Evolutionary conservation across 495 filamentous ascomycete genomes (phyloP).

Genomic region (Neurospora sp.): DNA sequence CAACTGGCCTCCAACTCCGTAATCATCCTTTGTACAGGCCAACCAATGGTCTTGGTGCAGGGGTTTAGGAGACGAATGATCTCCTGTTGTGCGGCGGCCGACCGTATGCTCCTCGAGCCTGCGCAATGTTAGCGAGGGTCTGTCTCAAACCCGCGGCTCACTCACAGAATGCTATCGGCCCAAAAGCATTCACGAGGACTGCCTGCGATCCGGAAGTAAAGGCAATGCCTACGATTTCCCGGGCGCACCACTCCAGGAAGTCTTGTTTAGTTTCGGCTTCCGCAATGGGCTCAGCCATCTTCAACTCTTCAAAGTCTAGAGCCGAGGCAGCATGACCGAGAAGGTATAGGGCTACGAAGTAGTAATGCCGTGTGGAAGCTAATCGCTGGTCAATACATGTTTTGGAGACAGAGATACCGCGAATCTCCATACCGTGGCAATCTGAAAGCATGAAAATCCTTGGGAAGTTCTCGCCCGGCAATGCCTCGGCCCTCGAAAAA

Average conservation of each 20-base stretch:
- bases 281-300: no score
- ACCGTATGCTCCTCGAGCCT: conserved; percentile 15
- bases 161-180: conserved; percentile 31
- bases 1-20: background rate
- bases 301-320: no score
- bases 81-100: conserved; percentile 12
- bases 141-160: background rate
- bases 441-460: no score
- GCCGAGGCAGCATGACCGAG: no score
- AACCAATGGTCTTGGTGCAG: conserved; percentile 16
- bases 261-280: conserved; percentile 1
- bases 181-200: conserved; percentile 30
- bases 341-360: no score
- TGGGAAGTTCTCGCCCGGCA: no score
- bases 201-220: conserved; percentile 24
- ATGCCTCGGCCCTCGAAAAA: no score
- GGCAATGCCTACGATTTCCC: conserved; percentile 23
- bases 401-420: no score
- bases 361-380: no score
- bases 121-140: background rate
- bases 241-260: conserved; percentile 18
- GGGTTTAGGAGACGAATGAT: conserved; percentile 4
- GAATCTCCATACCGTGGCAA: no score
- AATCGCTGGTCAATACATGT: no score
- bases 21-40: conserved; percentile 9